Percentiles rank a stretch among this genome's conserved stretches.
Evolutionary conservation across 805 yeast genomes (phyloP).

Genomic region (Huiozyma naganishii): DNA sequence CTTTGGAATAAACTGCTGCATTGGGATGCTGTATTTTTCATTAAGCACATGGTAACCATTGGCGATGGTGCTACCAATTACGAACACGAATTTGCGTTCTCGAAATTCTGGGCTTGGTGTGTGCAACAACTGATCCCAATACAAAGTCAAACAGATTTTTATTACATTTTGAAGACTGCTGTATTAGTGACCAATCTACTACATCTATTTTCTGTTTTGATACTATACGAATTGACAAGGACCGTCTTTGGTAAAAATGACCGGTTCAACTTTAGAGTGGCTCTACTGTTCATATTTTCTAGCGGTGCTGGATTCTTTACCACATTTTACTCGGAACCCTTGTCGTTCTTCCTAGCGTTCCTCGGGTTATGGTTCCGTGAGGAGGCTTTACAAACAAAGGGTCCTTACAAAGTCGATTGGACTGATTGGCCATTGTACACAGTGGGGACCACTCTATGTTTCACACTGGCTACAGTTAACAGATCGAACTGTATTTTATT

Average conservation of each 20-base stretch:
- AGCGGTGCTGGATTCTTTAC: constrained; percentile 76
- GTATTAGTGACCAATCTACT: constrained; percentile 39
- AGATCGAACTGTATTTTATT: constrained; percentile 69
- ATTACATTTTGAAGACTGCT: constrained; percentile 37
- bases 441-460: constrained; percentile 22
- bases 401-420: not conserved
- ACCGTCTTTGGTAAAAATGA: constrained; percentile 15
- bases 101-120: constrained; percentile 46
- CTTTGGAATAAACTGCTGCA: constrained; percentile 45
- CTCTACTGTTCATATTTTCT: constrained; percentile 44
- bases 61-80: constrained; percentile 32
- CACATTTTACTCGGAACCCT: constrained; percentile 67
- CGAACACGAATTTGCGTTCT: constrained; percentile 88
- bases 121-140: constrained; percentile 24
- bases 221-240: constrained; percentile 41
- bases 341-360: constrained; percentile 51
- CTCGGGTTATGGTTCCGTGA: constrained; percentile 45
- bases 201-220: constrained; percentile 40
- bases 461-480: constrained; percentile 49
- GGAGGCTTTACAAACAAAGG: constrained; percentile 10
- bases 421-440: constrained; percentile 14
- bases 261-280: constrained; percentile 14
- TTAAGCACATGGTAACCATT: constrained; percentile 36
- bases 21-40: constrained; percentile 84
- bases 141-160: constrained; percentile 25